A percentile compares a stretch with the other conserved stretches of the same genome.
Conservation (phyloP, 805 yeast species). For the Metschnikowia hibisci region DNA sequence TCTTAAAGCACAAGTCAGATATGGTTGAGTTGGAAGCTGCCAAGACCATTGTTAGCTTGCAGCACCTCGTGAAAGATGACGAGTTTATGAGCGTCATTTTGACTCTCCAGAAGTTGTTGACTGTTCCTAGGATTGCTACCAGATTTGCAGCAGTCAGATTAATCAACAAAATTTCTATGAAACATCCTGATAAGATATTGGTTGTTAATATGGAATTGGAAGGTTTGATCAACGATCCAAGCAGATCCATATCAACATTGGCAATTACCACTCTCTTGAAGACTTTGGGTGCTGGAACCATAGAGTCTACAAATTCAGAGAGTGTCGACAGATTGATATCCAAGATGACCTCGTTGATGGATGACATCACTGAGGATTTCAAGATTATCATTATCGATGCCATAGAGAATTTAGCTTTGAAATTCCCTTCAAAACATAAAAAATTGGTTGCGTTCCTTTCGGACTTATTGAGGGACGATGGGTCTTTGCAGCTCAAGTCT, state of each 20-base stretch:
- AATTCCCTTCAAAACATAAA: conserved; percentile 88
- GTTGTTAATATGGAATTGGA: conserved; percentile 85
- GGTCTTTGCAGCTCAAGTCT: conserved; percentile 80
- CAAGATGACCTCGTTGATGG: conserved; percentile 84
- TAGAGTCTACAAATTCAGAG: conserved; percentile 44
- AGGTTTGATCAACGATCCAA: conserved; percentile 77
- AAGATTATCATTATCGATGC: conserved; percentile 94
- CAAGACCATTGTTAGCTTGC: conserved; percentile 57
- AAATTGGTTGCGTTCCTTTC: conserved; percentile 77
- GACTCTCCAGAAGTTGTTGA: conserved; percentile 69
- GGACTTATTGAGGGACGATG: conserved; percentile 84
- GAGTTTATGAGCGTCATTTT: conserved; percentile 68
- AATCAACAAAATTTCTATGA: conserved; percentile 78
- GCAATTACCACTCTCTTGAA: conserved; percentile 94
- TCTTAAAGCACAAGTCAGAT: conserved; percentile 78
- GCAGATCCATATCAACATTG: conserved; percentile 90
- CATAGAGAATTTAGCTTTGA: conserved; percentile 82
- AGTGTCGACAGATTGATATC: conserved; percentile 81
- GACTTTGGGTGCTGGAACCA: conserved; percentile 75
- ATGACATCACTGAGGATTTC: conserved; percentile 93
- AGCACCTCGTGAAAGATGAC: conserved; percentile 54
- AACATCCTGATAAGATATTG: conserved; percentile 72
- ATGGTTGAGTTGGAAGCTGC: conserved; percentile 92
- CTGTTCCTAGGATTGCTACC: conserved; percentile 86
- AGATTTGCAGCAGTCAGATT: conserved; percentile 92